Base-by-base conservation (phyloP, 2,329 filamentous ascomycete genomes). In the Trichoderma lentiforme region DNA sequence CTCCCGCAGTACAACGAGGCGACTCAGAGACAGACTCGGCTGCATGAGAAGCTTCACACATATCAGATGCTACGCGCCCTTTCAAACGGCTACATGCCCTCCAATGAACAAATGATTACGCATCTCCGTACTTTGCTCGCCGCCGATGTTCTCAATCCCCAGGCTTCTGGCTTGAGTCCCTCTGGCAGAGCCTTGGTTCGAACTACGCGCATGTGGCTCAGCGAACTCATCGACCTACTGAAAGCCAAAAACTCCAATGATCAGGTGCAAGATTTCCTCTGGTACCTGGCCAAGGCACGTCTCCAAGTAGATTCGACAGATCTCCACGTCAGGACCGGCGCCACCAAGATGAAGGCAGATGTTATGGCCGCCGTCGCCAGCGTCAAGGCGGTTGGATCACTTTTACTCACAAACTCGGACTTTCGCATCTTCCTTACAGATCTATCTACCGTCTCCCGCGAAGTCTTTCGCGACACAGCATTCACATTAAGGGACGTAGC, bases 61-160 rank as follows among this genome's bases (percentile, higher is more conserved):
- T 98, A 97, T 79, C 94, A 97, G 85, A 97, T 97, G 92, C 80
- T 94, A 32, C 89, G 93, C 68, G 95, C 95, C 70, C 81, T 98
- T 11, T 88, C 89, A 1, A 89, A 93, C 77, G 95, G 95, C 6
- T 98, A 91, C 82, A 95, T 98, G 92, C 95, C 95, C 61, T 96
- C 93, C 6, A 98, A 93, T 12, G 91, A 96, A 76, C 95, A 98
- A 80, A 79, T 88, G 75, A 92, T 96, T 77, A 85, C 91, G 79
- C 94, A 97, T 75, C 84, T 98, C 3, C 90, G 93, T 75, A 93
- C 91, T 3, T 83, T 98, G 1, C 86, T 97, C 9, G 89, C 93
- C 4, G 90, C 93, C 39, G 92, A 95, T 76, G 79, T 96, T 21
- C 86, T 98, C 72, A 95, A 94, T 76, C 90, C 93, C 0, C 88